Base-by-base conservation (phyloP, 2,329 filamentous ascomycete species). In the Neofusicoccum sp. region DNA sequence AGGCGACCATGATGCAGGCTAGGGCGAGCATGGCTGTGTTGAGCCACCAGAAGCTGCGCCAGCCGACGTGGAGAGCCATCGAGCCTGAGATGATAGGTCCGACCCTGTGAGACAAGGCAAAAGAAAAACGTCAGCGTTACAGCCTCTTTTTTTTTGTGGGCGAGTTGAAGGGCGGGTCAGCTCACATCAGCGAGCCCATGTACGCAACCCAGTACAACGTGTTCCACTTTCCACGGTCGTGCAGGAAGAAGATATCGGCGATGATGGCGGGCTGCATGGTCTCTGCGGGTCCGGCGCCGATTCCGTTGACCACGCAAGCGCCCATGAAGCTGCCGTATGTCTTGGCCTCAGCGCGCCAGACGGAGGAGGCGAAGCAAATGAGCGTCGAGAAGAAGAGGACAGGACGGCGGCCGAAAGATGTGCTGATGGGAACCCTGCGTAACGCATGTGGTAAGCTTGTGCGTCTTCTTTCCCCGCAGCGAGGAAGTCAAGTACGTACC, bases 31-130 rank as follows among this genome's bases (percentile, higher is more conserved):
- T 54, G 1, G 69, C 86, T 2, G 84, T 81, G 64, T 87, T 87
- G 63, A 88, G 75, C 85, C 85, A 88, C 83, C 84, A 88, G 70
- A 88, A 88, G 66, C 75, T 84, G 28, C 84, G 76, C 82, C 84
- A 87, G 49, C 84, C 84, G 3, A 81, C 69, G 36, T 82, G 78
- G 44, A 82, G 74, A 1, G 84, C 79, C 84, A 89, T 88, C 0
- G 82, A 73, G 1, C 86, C 86, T 1, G 83, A 76, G 49, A 86
- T 78, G 61, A 86, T 86, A 2, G 82, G 83, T 3, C 78, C 82
- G 56, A 84, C 68, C 77, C 31, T 61, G 41, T 3, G 5, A 12
- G n/a, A 12, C 4, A 30, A 45, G 8, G 20, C 16, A 14, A 8
- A 6, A 28, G 28, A 16, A n/a, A n/a, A 7, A 3, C 28, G 31